These are phyloP conservation scores for Tolypocladium album DNA, from an alignment of 2,329 filamentous ascomycete species.

Conservation along the genomic window DNA sequence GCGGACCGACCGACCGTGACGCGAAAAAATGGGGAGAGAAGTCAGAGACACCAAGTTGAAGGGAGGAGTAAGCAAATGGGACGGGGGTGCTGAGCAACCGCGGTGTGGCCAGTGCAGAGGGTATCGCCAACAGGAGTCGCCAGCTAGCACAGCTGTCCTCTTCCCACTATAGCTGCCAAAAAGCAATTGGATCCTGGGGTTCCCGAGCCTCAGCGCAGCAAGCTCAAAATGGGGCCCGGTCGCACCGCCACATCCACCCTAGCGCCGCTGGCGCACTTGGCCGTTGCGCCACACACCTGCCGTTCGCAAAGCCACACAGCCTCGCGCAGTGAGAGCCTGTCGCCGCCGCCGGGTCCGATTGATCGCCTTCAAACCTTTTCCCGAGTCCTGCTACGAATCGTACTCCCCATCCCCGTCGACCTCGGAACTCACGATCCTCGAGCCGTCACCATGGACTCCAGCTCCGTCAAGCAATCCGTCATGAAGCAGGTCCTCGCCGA, in stretches of 20 bases:
- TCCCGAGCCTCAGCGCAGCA: not conserved
- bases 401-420: constrained; percentile 4
- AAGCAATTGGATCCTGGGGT: not conserved
- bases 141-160: constrained; percentile 13
- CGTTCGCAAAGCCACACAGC: constrained; percentile 15
- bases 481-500: constrained; percentile 55
- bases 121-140: not conserved
- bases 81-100: not conserved
- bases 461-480: constrained; percentile 47
- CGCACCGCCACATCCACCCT: constrained; percentile 9
- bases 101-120: not conserved
- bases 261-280: not conserved
- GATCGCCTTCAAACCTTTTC: not conserved
- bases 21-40: not conserved
- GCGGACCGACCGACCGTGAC: not conserved
- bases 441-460: constrained; percentile 42
- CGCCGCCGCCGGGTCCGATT: not conserved
- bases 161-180: constrained; percentile 2
- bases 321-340: constrained; percentile 10
- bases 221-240: not conserved
- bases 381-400: not conserved
- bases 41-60: too few species aligned
- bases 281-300: not conserved
- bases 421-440: constrained; percentile 10
- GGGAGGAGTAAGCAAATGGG: not conserved